Conservation (phyloP, 495 filamentous ascomycete genomes). For the Zalerion maritima region DNA sequence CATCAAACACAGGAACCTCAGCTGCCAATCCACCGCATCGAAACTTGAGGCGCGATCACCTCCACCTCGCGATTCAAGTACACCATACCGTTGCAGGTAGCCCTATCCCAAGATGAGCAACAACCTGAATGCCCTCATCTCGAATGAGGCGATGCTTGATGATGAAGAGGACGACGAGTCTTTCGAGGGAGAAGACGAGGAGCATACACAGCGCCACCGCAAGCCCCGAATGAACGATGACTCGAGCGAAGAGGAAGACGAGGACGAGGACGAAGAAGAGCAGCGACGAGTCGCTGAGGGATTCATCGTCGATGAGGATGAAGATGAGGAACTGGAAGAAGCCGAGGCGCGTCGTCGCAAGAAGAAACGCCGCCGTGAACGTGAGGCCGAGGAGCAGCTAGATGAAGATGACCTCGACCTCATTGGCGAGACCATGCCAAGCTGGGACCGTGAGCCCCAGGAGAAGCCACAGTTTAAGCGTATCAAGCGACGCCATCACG, state of each 20-base stretch:
- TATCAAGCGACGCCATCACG: conserved; percentile 80
- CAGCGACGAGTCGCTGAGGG: conserved; percentile 68
- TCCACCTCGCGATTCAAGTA: not conserved
- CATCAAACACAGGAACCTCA: not conserved
- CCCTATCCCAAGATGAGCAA: conserved; percentile 42
- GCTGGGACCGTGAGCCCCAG: conserved; percentile 46
- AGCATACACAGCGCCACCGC: conserved; percentile 27
- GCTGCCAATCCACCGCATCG: not conserved
- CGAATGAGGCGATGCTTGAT: conserved; percentile 72
- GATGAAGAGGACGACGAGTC: conserved; percentile 87
- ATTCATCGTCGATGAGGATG: conserved; percentile 91
- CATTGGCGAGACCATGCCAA: conserved; percentile 64
- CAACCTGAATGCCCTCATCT: conserved; percentile 55
- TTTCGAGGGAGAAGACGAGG: conserved; percentile 66
- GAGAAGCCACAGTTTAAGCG: conserved; percentile 79
- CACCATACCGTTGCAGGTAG: not conserved
- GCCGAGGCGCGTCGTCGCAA: conserved; percentile 51
- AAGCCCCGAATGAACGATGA: conserved; percentile 45
- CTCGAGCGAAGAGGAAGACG: conserved; percentile 91
- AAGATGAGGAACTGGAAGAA: conserved; percentile 54
- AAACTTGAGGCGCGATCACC: not conserved
- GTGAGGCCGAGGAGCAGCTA: conserved; percentile 75
- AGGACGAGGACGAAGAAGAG: conserved; percentile 86
- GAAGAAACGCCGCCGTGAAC: conserved; percentile 47
- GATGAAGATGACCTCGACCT: conserved; percentile 96